phyloP scores from a whole-genome alignment of 2,329 filamentous ascomycete genomes.

The Monosporascus cannonballus region DNA sequence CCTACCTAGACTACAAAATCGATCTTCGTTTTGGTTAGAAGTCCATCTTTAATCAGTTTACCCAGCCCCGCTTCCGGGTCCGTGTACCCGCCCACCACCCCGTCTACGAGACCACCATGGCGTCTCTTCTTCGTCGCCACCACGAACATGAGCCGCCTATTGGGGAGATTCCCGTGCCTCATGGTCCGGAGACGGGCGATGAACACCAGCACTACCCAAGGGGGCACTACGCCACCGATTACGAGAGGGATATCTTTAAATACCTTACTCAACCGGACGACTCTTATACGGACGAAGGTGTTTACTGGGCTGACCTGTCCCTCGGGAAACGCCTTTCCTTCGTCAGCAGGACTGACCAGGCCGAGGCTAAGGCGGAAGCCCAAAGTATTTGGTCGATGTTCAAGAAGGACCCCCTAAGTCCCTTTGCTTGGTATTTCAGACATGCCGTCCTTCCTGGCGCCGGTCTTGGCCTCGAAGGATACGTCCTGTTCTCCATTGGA shows the following conservation, averaged over 20 bases:
- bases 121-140: constrained; percentile 32
- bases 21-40: too few relatives aligned
- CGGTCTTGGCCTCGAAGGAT: constrained; percentile 87
- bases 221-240: constrained; percentile 34
- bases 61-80: not conserved
- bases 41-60: too few relatives aligned
- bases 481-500: constrained; percentile 94
- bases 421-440: constrained; percentile 78
- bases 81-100: not conserved
- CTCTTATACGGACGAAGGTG: constrained; percentile 72
- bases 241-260: constrained; percentile 61
- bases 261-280: constrained; percentile 83
- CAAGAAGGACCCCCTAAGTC: constrained; percentile 79
- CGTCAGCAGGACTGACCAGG: constrained; percentile 64
- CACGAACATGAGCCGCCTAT: constrained; percentile 35
- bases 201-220: constrained; percentile 42
- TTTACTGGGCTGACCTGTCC: constrained; percentile 90
- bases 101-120: constrained; percentile 20
- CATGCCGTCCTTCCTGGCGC: constrained; percentile 91
- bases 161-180: constrained; percentile 51
- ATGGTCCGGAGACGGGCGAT: constrained; percentile 43
- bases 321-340: constrained; percentile 66
- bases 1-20: too few relatives aligned
- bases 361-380: constrained; percentile 65
- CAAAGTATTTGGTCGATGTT: constrained; percentile 66